Conservation (phyloP, 129 eudicot genomes). For the Tagetes erecta region DNA sequence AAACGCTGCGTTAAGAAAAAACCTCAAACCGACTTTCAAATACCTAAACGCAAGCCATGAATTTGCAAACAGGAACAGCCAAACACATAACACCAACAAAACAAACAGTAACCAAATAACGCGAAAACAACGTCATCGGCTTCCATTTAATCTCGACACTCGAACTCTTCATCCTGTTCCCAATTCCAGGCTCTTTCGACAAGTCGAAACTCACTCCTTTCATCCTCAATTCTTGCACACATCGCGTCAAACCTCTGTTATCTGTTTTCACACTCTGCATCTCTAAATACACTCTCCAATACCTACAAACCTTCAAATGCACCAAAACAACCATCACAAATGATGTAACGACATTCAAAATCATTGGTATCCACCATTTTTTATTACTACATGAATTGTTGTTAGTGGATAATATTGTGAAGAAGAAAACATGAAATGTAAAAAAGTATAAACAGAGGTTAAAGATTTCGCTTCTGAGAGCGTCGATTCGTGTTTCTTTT, state of each 20-base stretch:
- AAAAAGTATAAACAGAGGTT: conserved; percentile 72
- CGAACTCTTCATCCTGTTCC: conserved; percentile 75
- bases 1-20: background rate
- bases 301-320: conserved; percentile 64
- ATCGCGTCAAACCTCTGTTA: conserved; percentile 58
- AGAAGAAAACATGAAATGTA: conserved; percentile 59
- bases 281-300: conserved; percentile 61
- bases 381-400: conserved; percentile 26
- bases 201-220: conserved; percentile 86
- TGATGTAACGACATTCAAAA: conserved; percentile 45
- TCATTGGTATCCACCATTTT: conserved; percentile 72
- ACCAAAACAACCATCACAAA: conserved; percentile 48
- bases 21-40: no score
- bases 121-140: conserved; percentile 56
- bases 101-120: conserved; percentile 47
- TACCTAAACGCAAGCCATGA: conserved; percentile 52
- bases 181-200: conserved; percentile 55
- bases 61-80: conserved; percentile 58
- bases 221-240: conserved; percentile 83
- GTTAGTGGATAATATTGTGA: conserved; percentile 56
- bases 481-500: conserved; percentile 47
- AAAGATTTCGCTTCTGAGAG: conserved; percentile 49
- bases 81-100: conserved; percentile 59
- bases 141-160: conserved; percentile 92
- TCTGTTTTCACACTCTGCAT: conserved; percentile 55